Conservation (phyloP, 1,284 basidiomycete genomes). For the Rhodotorula sp. region DNA sequence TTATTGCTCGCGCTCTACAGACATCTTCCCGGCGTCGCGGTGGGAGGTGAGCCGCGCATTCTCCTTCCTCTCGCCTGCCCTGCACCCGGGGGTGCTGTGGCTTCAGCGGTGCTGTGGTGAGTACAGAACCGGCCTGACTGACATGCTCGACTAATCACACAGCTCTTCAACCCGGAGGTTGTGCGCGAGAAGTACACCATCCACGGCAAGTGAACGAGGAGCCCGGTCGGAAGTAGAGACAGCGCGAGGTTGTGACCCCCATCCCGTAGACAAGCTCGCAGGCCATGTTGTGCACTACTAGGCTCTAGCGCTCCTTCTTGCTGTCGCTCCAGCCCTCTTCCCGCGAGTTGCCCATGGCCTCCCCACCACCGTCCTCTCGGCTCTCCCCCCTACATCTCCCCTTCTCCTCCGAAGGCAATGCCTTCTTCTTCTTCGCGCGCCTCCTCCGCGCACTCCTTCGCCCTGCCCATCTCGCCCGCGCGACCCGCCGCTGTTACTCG, state of each 20-base stretch:
- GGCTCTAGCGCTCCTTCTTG: too few relatives aligned
- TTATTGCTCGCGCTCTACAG: not conserved
- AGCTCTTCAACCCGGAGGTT: conserved; percentile 42
- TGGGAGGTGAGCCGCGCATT: conserved; percentile 30
- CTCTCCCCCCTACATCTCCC: not conserved
- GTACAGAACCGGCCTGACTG: too few relatives aligned
- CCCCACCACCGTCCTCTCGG: not conserved
- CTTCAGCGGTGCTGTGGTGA: too few relatives aligned
- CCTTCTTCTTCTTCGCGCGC: not conserved
- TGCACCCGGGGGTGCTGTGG: too few relatives aligned
- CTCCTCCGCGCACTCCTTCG: not conserved
- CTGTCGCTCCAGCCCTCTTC: too few relatives aligned
- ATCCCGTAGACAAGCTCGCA: not conserved
- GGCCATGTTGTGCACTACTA: too few relatives aligned
- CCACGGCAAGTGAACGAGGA: conserved; percentile 18
- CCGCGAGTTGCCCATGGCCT: too few relatives aligned
- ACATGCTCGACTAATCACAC: not conserved
- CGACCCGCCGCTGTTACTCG: not conserved
- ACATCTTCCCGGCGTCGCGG: conserved; percentile 43
- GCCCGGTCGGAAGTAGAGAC: not conserved
- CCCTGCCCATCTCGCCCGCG: not conserved
- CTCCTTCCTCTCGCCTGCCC: not conserved
- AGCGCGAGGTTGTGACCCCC: not conserved
- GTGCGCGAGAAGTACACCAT: conserved; percentile 39
- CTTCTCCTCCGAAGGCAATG: too few relatives aligned